phyloP scores from a whole-genome alignment of 768 basidiomycete genomes.

The Termitomyces sp. region DNA sequence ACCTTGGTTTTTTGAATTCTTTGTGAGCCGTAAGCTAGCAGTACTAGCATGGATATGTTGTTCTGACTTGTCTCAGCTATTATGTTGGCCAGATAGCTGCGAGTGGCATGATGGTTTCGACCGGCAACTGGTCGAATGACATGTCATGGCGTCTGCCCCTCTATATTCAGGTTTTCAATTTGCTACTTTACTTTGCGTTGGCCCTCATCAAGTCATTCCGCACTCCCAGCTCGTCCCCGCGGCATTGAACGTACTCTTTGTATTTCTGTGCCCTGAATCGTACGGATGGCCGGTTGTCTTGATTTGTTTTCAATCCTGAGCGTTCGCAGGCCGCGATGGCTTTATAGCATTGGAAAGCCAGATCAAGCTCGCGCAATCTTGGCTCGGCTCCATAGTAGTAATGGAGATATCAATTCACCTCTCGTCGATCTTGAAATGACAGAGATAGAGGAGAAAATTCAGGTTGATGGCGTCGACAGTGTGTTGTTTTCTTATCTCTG shows the following conservation, averaged over 20 bases:
- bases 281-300: constrained; percentile 19
- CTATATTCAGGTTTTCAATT: constrained; percentile 40
- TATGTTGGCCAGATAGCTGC: constrained; percentile 56
- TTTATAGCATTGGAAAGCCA: constrained; percentile 45
- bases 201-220: not conserved
- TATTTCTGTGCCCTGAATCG: constrained; percentile 54
- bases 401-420: constrained; percentile 45
- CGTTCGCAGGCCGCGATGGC: constrained; percentile 47
- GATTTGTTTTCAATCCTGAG: not conserved
- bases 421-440: constrained; percentile 50
- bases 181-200: not conserved
- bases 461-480: constrained; percentile 46
- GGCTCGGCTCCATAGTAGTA: constrained; percentile 47
- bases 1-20: constrained; percentile 51
- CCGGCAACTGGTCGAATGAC: constrained; percentile 39
- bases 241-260: constrained; percentile 43
- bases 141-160: constrained; percentile 51
- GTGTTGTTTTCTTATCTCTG: constrained; percentile 21
- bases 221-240: constrained; percentile 39
- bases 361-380: constrained; percentile 44
- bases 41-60: not conserved
- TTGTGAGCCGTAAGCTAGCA: constrained; percentile 31
- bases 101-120: constrained; percentile 55
- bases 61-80: constrained; percentile 28
- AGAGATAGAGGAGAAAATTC: constrained; percentile 53